Conservation (phyloP, 2,329 filamentous ascomycete genomes). For the Pestalotiopsis sp. region DNA sequence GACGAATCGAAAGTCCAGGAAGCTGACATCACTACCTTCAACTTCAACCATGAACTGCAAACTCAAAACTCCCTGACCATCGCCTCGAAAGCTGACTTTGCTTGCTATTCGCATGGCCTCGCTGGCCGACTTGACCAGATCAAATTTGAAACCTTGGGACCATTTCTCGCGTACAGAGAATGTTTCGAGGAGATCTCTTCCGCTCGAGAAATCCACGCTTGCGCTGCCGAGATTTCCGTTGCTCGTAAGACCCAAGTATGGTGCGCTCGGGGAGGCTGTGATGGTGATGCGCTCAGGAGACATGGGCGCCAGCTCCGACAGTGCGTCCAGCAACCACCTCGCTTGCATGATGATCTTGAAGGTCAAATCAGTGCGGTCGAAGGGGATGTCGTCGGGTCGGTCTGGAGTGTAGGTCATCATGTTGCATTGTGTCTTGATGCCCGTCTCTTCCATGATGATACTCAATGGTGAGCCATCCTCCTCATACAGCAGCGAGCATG, state of each 20-base stretch:
- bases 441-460: constrained; percentile 83
- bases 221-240: constrained; percentile 63
- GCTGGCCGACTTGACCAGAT: constrained; percentile 80
- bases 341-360: constrained; percentile 96
- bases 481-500: constrained; percentile 81
- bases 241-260: constrained; percentile 76
- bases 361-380: constrained; percentile 76
- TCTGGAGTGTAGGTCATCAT: constrained; percentile 86
- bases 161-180: constrained; percentile 65
- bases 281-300: constrained; percentile 75
- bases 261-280: constrained; percentile 62
- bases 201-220: constrained; percentile 68
- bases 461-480: constrained; percentile 77
- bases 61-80: constrained; percentile 87
- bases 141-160: constrained; percentile 82
- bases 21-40: constrained; percentile 70
- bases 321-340: constrained; percentile 70
- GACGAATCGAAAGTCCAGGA: constrained; percentile 83
- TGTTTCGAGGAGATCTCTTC: constrained; percentile 72
- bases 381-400: constrained; percentile 79
- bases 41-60: constrained; percentile 96
- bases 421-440: constrained; percentile 87
- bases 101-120: constrained; percentile 92
- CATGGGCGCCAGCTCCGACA: constrained; percentile 71
- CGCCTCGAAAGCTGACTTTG: constrained; percentile 89